These are phyloP conservation scores for Colletotrichum higginsianum DNA, from an alignment of 2,329 filamentous ascomycete genomes.

Conservation along the genomic window DNA sequence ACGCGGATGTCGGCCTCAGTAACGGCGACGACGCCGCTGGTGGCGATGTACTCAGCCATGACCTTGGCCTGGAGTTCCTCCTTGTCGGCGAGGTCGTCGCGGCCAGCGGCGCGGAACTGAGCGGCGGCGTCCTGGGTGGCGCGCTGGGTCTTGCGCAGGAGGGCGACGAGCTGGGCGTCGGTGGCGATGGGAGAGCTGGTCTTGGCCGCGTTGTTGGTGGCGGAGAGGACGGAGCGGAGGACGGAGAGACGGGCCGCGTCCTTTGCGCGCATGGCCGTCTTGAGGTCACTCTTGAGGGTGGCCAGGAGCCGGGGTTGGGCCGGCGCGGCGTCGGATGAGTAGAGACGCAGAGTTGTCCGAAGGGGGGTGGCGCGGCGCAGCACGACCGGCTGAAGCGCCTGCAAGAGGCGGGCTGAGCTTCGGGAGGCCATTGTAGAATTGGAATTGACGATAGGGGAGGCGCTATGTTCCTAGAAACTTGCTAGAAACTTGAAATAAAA, in stretches of 20 bases:
- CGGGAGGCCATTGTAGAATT: constrained; percentile 46
- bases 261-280: constrained; percentile 76
- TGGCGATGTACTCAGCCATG: constrained; percentile 75
- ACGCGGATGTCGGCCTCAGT: constrained; percentile 70
- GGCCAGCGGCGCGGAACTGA: constrained; percentile 75
- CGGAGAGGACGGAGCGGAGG: constrained; percentile 77
- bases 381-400: constrained; percentile 44
- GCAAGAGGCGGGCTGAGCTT: constrained; percentile 45
- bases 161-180: constrained; percentile 77
- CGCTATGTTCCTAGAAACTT: neutral
- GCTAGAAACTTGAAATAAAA: neutral
- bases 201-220: constrained; percentile 83
- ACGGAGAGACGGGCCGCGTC: constrained; percentile 76
- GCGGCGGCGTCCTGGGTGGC: constrained; percentile 70
- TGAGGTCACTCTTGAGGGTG: constrained; percentile 73
- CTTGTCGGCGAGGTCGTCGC: constrained; percentile 79
- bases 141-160: constrained; percentile 76
- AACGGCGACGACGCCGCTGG: constrained; percentile 72
- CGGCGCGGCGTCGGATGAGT: constrained; percentile 46
- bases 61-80: constrained; percentile 77
- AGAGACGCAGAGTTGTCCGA: constrained; percentile 43
- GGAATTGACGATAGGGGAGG: neutral
- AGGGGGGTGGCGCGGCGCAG: constrained; percentile 35
- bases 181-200: constrained; percentile 78
- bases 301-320: constrained; percentile 64